These are phyloP conservation scores for Nemania sp. DNA, from an alignment of 2,329 filamentous ascomycete species.

Conservation along the genomic window DNA sequence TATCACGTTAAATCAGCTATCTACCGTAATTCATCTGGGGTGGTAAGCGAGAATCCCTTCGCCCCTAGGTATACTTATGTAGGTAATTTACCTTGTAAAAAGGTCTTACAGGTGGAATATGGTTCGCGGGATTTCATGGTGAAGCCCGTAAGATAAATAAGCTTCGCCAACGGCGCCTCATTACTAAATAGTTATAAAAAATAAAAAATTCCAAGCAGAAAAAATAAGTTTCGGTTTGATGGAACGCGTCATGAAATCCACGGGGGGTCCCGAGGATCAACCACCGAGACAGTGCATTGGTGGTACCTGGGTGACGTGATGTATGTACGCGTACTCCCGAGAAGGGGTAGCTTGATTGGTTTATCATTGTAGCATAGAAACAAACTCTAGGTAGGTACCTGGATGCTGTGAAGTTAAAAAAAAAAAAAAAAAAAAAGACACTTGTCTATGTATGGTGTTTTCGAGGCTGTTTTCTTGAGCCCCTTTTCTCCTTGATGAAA, in stretches of 20 bases:
- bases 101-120: background rate
- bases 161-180: background rate
- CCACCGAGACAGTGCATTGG: slow-evolving; percentile 2
- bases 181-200: background rate
- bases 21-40: too few species aligned
- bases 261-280: slow-evolving; percentile 1
- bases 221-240: slow-evolving; percentile 26
- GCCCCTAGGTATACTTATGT: background rate
- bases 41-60: background rate
- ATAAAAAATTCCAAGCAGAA: slow-evolving; percentile 1
- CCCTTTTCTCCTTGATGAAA: slow-evolving; percentile 24
- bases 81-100: background rate
- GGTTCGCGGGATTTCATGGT: background rate
- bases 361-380: background rate
- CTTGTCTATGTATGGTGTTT: background rate
- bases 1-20: background rate
- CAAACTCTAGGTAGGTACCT: background rate
- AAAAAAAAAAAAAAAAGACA: too few species aligned
- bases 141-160: background rate
- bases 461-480: background rate
- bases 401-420: background rate
- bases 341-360: background rate
- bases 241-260: slow-evolving; percentile 31
- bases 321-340: slow-evolving; percentile 14
- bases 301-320: slow-evolving; percentile 7